A percentile compares a stretch with the other conserved stretches of the same genome.
phyloP scores from a whole-genome alignment of 2,329 filamentous ascomycete genomes.

The Pestalotiopsis sp. region DNA sequence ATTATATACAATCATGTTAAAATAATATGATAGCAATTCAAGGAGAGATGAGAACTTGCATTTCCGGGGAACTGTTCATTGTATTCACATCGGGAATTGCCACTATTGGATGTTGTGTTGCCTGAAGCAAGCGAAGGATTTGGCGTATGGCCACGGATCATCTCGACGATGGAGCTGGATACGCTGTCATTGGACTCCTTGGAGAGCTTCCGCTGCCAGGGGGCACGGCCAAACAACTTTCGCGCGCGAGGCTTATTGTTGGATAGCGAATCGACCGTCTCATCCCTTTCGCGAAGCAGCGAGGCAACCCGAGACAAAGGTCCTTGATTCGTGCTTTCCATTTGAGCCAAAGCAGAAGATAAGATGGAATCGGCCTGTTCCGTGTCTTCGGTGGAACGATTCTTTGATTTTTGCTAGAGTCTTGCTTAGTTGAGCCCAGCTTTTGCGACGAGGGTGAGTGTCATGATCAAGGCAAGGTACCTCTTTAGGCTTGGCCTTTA shows the following conservation, averaged over 20 bases:
- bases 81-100: conserved; percentile 8
- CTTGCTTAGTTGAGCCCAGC: not conserved
- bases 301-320: conserved; percentile 16
- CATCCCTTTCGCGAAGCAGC: conserved; percentile 38
- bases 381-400: conserved; percentile 6
- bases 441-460: not conserved
- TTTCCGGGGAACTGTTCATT: conserved; percentile 32
- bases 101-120: not conserved
- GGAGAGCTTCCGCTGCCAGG: conserved; percentile 43
- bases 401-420: conserved; percentile 8
- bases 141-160: conserved; percentile 40
- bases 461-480: not conserved
- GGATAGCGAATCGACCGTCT: conserved; percentile 21
- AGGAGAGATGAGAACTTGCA: conserved; percentile 27
- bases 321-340: not conserved
- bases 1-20: not conserved
- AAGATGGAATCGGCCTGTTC: conserved; percentile 15
- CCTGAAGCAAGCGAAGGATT: conserved; percentile 29
- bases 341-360: conserved; percentile 12
- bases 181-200: conserved; percentile 38
- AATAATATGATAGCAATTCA: not conserved
- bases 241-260: conserved; percentile 29
- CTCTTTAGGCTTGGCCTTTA: not conserved
- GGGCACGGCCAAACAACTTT: conserved; percentile 43
- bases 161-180: conserved; percentile 44